These are phyloP conservation scores for Candida loeiensis DNA, from an alignment of 805 yeast genomes.

Conservation along the genomic window DNA sequence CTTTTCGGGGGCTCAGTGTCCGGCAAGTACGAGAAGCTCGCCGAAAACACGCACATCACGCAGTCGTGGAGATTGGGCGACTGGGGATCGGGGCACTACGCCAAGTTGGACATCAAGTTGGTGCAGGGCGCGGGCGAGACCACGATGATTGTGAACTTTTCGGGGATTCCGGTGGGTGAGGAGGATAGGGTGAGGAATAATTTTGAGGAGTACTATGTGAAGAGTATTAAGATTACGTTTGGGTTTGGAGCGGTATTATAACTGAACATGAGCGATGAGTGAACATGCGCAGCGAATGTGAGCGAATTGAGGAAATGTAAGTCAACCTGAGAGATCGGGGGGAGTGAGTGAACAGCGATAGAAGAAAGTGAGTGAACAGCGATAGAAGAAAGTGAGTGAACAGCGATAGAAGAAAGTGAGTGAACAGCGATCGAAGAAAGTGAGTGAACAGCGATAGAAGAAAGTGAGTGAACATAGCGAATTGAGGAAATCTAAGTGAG, in stretches of 20 bases:
- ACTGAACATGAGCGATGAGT: no score
- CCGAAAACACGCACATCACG: conserved; percentile 55
- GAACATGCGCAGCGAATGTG: no score
- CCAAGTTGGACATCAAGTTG: conserved; percentile 61
- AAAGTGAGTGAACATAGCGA: no score
- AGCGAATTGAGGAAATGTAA: no score
- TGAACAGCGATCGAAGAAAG: no score
- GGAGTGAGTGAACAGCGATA: no score
- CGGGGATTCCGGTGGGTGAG: conserved; percentile 93
- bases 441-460: no score
- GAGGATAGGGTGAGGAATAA: conserved; percentile 83
- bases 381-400: no score
- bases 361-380: no score
- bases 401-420: no score
- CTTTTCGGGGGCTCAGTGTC: conserved; percentile 85
- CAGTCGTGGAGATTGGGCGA: conserved; percentile 84
- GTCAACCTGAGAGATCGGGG: no score
- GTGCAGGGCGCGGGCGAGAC: conserved; percentile 85
- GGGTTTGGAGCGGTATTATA: conserved; percentile 93
- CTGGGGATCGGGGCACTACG: conserved; percentile 86
- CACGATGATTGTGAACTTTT: conserved; percentile 68
- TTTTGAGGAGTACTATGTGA: conserved; percentile 85
- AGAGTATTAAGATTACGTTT: conserved; percentile 84
- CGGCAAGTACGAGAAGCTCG: conserved; percentile 63
- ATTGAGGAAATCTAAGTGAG: no score